These are phyloP conservation scores for Tirmania nivea DNA, from an alignment of 495 filamentous ascomycete genomes.

Conservation along the genomic window DNA sequence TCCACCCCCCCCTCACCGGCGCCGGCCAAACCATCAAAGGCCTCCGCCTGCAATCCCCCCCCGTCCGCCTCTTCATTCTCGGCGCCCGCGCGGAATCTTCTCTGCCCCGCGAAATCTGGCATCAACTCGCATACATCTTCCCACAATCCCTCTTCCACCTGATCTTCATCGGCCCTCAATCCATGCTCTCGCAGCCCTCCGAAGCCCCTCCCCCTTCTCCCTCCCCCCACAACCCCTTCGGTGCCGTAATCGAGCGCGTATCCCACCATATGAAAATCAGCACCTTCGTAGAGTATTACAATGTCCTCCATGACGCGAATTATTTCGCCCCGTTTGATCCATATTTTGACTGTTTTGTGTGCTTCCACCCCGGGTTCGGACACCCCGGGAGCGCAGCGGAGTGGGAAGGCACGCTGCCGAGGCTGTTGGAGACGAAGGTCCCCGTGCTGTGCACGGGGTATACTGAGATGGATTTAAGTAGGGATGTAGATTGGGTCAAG, in stretches of 20 bases:
- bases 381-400: conserved; percentile 83
- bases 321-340: conserved; percentile 87
- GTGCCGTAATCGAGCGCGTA: conserved; percentile 71
- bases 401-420: conserved; percentile 75
- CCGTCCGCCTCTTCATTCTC: conserved; percentile 79
- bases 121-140: conserved; percentile 79
- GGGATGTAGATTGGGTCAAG: conserved; percentile 74
- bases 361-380: conserved; percentile 89
- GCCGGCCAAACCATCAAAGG: conserved; percentile 52
- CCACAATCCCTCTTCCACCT: conserved; percentile 59
- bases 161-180: conserved; percentile 88
- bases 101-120: conserved; percentile 79
- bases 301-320: conserved; percentile 75
- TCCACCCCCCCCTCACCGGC: conserved; percentile 69
- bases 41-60: conserved; percentile 59
- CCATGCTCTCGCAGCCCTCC: conserved; percentile 69
- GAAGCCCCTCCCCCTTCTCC: conserved; percentile 80
- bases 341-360: conserved; percentile 88
- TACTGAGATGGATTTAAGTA: conserved; percentile 79
- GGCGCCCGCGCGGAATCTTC: conserved; percentile 93
- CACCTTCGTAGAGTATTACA: conserved; percentile 95
- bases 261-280: conserved; percentile 76
- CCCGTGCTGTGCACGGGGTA: conserved; percentile 89
- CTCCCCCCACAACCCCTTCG: conserved; percentile 70
- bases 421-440: conserved; percentile 80